Evolutionary conservation across 352 stramenopile genomes (phyloP), one percentile per base, ranked within the genome.

Genomic region (Phytophthora litchii): DNA sequence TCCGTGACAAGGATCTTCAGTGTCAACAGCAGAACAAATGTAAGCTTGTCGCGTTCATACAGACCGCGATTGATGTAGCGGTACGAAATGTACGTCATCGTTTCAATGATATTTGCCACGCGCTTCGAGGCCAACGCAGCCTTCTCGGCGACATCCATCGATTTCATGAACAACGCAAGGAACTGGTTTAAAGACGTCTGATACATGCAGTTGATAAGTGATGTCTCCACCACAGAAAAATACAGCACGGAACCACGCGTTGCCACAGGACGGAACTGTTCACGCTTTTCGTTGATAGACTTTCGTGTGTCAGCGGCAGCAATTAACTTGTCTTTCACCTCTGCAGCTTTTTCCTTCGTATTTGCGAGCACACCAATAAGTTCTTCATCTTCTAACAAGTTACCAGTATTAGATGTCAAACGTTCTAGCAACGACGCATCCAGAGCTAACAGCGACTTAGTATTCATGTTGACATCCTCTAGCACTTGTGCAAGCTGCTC

Each of bases 201-300:
- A 80, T 99, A 99, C 97, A 99, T 99, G 58, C 95, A 97, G 72
- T 99, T 99, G 41, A 99, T 97, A 41, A 98, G 65, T 48, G 91
- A 98, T 54, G 98, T 98, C 72, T 99, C 97, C 20, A 99, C 97
- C 55, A 99, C 98, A 3, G 92, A 97, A 67, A 99, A 99, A 62
- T 99, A 99, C 0, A 99, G 74, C 17, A 99, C 95, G 7, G 95
- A 98, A 53, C 96, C 97, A 27, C 97, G 86, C 10, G 93, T 99
- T n/a, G 97, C 97, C 6, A 99, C 97, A 2, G 97, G 94, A 16
- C 97, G 89, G 81, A 99, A 99, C 75, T 99, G 95, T 54, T 99
- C 97, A 17, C 97, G 81, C 78, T 99, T 99, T 60, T 99, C 97
- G 44, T 98, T 98, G 74, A 99, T 99, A 19, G 84, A 98, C 32